A percentile compares a stretch with the other conserved stretches of the same genome.
phyloP scores from a whole-genome alignment of 768 basidiomycete species.

The Auriscalpium microsporum region DNA sequence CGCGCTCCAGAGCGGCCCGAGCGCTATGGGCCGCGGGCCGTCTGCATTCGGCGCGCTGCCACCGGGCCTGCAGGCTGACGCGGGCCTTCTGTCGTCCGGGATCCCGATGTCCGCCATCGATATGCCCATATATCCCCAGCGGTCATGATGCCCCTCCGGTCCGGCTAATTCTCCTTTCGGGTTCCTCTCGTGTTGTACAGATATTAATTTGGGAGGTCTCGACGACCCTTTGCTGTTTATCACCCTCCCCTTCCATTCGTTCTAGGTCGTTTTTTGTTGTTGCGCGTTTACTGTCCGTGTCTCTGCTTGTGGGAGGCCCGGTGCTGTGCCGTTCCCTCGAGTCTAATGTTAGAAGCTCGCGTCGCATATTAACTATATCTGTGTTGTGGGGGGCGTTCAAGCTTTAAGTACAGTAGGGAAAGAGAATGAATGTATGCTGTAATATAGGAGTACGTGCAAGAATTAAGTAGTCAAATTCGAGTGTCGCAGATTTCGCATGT shows the following conservation, averaged over 20 bases:
- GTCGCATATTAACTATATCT: neutral
- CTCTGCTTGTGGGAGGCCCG: neutral
- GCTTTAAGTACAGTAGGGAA: neutral
- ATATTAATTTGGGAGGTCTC: neutral
- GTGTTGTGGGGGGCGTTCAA: neutral
- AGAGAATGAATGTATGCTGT: neutral
- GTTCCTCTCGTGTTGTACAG: constrained; percentile 3
- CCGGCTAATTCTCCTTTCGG: neutral
- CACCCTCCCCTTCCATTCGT: constrained; percentile 3
- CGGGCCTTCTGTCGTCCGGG: constrained; percentile 1
- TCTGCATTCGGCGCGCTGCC: constrained; percentile 21
- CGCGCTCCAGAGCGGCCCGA: constrained; percentile 18
- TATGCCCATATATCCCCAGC: constrained; percentile 8
- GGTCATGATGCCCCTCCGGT: constrained; percentile 4
- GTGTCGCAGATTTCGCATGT: constrained; percentile 25
- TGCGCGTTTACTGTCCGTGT: neutral
- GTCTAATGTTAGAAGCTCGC: neutral
- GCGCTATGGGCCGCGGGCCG: constrained; percentile 1
- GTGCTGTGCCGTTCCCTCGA: neutral
- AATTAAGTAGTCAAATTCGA: constrained; percentile 9
- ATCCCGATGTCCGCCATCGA: constrained; percentile 3
- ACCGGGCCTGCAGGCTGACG: constrained; percentile 3
- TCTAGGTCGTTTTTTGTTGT: neutral
- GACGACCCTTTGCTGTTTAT: constrained; percentile 2
- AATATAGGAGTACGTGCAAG: neutral